Percentiles rank a stretch among this genome's conserved stretches.
Evolutionary conservation across 768 basidiomycete genomes (phyloP).

Genomic region (Macrolepiota fuliginosa): DNA sequence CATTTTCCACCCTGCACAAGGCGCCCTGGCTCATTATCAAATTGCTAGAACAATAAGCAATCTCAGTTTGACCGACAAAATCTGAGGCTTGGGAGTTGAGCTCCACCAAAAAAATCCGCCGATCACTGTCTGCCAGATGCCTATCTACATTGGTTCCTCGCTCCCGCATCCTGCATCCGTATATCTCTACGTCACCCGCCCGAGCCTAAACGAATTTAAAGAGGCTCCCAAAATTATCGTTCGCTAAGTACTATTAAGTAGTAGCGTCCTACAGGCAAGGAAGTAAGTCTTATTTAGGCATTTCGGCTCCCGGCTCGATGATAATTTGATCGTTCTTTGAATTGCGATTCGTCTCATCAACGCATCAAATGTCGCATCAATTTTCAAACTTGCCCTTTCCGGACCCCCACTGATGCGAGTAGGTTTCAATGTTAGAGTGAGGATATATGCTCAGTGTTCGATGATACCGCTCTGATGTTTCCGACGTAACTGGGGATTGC

Average conservation of each 20-base stretch:
- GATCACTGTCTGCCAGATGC: too few relatives aligned
- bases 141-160: not conserved
- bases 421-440: too few relatives aligned
- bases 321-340: not conserved
- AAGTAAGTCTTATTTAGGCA: not conserved
- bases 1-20: too few relatives aligned
- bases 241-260: not conserved
- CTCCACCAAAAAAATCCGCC: too few relatives aligned
- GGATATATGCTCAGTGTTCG: not conserved
- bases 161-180: not conserved
- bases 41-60: too few relatives aligned
- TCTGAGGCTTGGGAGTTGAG: too few relatives aligned
- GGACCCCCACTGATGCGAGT: not conserved
- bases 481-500: not conserved
- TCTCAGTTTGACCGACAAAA: too few relatives aligned
- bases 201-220: not conserved
- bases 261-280: too few relatives aligned
- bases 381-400: not conserved
- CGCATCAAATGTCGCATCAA: conserved; percentile 7
- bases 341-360: not conserved
- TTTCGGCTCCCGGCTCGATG: not conserved
- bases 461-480: not conserved
- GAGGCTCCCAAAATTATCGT: not conserved
- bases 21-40: too few relatives aligned
- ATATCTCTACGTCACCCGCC: not conserved